Base-by-base conservation (phyloP, 371 early-diverging fungal genomes). In the Haplosporangium sp. region DNA sequence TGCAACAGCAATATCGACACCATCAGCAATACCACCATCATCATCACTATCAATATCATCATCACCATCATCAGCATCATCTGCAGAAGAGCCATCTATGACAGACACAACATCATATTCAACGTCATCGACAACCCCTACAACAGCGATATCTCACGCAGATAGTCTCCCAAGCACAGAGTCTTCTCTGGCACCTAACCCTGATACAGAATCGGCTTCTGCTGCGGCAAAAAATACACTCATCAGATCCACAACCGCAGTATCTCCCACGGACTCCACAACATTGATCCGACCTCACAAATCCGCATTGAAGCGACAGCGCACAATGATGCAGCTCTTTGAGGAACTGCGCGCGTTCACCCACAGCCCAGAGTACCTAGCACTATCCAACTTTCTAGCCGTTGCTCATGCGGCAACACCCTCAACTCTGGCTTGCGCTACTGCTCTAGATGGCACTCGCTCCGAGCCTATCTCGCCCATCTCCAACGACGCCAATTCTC, bases 381-480 rank as follows among this genome's bases (percentile, higher is more conserved):
- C 70, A 38, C 65, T 69, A 18, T 18, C 61, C 5, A 21, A 52
- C n/a, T 52, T 57, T n/a, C 61, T 74, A 9, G 52, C 62, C 21
- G 23, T 69, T 11, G n/a, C 58, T 13, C 36, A 38, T 9, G 42
- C 38, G 11, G 16, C 40, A 11, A n/a, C 50, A 0, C 52, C 69
- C 6, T 38, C 55, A 6, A 29, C 46, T 14, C 9, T 59, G 13
- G 38, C 48, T 20, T 43, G 38, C 29, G 11, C 53, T 29, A 4
- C 29, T 29, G 29, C 29, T 2, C 29, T 29, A 14, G 64, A 62
- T 0, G 77, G 77, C 5, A 51, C 70, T 0, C 59, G 48, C 1
- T 76, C 77, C 18, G 77, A 70, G 53, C 77, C 77, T 37, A 37
- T 61, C 52, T 67, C 77, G 12, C 77, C 77, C 13, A 51, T 40